Evolutionary conservation across 257 asterid genomes (phyloP).

Genomic region (Nicotiana knightiana): DNA sequence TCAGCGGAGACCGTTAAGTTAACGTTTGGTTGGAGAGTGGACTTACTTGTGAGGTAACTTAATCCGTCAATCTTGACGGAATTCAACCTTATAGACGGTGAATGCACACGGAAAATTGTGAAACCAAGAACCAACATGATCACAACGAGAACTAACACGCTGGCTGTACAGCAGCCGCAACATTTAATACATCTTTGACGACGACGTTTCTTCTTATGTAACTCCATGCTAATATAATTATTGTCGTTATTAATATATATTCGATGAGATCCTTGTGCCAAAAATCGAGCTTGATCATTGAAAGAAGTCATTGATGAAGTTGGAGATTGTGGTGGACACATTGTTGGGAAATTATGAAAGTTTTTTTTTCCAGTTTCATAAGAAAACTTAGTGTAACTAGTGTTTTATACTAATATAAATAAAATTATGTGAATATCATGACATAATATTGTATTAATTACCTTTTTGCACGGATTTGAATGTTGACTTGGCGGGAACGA

Average conservation of each 20-base stretch:
- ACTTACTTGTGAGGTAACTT: neutral
- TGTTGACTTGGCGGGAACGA: slow-evolving; percentile 10
- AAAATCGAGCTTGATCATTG: slow-evolving; percentile 31
- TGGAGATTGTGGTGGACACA: slow-evolving; percentile 7
- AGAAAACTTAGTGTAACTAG: neutral
- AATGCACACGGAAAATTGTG: slow-evolving; percentile 37
- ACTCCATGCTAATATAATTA: slow-evolving; percentile 8
- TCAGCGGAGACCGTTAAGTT: slow-evolving; percentile 31
- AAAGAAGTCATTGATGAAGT: neutral
- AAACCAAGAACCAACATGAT: slow-evolving; percentile 25
- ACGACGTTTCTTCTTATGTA: slow-evolving; percentile 12
- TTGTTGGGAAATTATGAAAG: neutral
- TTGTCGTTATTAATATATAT: slow-evolving; percentile 12
- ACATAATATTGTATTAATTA: neutral
- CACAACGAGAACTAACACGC: slow-evolving; percentile 15
- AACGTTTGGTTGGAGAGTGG: slow-evolving; percentile 13
- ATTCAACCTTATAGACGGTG: slow-evolving; percentile 29
- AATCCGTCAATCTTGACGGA: slow-evolving; percentile 27
- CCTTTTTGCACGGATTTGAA: slow-evolving; percentile 20
- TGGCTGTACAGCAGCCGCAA: slow-evolving; percentile 43
- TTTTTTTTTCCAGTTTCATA: neutral
- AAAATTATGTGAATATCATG: neutral
- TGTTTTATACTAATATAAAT: neutral
- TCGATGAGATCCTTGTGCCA: slow-evolving; percentile 23
- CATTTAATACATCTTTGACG: slow-evolving; percentile 27